phyloP scores from a whole-genome alignment of 2,329 filamentous ascomycete genomes.

The Ophiostoma angusticollis region DNA sequence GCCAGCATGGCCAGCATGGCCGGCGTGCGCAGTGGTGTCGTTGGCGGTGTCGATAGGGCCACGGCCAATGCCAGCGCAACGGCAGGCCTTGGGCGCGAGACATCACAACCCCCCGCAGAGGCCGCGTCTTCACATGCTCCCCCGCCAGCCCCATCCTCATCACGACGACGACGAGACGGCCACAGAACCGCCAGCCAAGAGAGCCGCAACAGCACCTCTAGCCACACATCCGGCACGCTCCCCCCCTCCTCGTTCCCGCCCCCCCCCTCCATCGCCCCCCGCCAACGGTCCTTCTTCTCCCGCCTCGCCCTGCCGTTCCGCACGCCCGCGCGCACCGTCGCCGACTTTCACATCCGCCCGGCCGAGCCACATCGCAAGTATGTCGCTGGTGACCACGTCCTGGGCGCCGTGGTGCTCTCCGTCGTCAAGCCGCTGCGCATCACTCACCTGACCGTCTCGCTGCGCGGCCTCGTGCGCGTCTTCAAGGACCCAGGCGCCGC shows the following conservation, averaged over 20 bases:
- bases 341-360: slow-evolving; percentile 66
- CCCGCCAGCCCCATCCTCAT: too few relatives aligned
- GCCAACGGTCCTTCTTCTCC: slow-evolving; percentile 35
- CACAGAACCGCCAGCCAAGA: too few relatives aligned
- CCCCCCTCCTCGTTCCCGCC: slow-evolving; percentile 21
- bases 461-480: slow-evolving; percentile 70
- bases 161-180: too few relatives aligned
- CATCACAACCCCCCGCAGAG: too few relatives aligned
- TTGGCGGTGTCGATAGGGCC: too few relatives aligned
- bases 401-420: slow-evolving; percentile 58
- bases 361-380: slow-evolving; percentile 70
- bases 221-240: neutral
- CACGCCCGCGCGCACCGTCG: slow-evolving; percentile 46
- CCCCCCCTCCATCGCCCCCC: slow-evolving; percentile 21
- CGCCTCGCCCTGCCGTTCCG: slow-evolving; percentile 39
- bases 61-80: too few relatives aligned
- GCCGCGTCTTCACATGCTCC: too few relatives aligned
- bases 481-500: slow-evolving; percentile 55
- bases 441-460: slow-evolving; percentile 64
- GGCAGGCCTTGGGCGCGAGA: too few relatives aligned
- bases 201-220: neutral
- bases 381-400: slow-evolving; percentile 59
- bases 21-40: too few relatives aligned
- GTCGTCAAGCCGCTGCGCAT: slow-evolving; percentile 63
- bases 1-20: too few relatives aligned